Conservation (phyloP, 2,329 filamentous ascomycete species). For the Claviceps arundinis region DNA sequence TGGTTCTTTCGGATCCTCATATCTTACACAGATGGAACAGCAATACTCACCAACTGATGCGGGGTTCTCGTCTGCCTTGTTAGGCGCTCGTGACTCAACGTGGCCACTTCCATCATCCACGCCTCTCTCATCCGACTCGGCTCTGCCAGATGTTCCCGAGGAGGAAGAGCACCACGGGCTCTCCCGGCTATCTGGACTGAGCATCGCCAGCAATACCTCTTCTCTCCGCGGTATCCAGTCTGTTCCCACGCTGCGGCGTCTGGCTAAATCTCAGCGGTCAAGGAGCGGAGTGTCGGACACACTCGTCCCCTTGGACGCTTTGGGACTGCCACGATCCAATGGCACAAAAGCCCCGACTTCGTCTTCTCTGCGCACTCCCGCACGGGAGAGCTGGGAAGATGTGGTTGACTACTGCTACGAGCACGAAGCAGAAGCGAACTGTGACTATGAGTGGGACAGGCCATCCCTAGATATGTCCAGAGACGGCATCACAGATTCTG, state of each 20-base stretch:
- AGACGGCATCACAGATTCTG: conserved; percentile 11
- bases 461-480: conserved; percentile 33
- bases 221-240: conserved; percentile 43
- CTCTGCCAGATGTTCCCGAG: conserved; percentile 47
- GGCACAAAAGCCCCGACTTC: conserved; percentile 12
- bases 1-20: background rate
- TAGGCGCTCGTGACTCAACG: conserved; percentile 27
- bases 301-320: conserved; percentile 30
- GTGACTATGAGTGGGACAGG: conserved; percentile 52
- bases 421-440: conserved; percentile 53
- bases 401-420: conserved; percentile 61
- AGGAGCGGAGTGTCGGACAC: conserved; percentile 40
- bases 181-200: conserved; percentile 27
- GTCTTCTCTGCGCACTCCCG: conserved; percentile 9
- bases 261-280: conserved; percentile 26
- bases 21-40: background rate
- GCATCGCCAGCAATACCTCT: conserved; percentile 32
- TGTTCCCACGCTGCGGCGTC: conserved; percentile 38
- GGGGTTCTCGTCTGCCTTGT: conserved; percentile 25
- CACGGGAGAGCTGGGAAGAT: conserved; percentile 48
- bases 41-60: conserved; percentile 3
- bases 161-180: conserved; percentile 40
- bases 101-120: conserved; percentile 24
- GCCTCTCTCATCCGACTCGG: conserved; percentile 23
- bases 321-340: conserved; percentile 11